A percentile compares a stretch with the other conserved stretches of the same genome.
Evolutionary conservation across 2,329 filamentous ascomycete species (phyloP).

Genomic region (Magnaporthiopsis rhizophila): DNA sequence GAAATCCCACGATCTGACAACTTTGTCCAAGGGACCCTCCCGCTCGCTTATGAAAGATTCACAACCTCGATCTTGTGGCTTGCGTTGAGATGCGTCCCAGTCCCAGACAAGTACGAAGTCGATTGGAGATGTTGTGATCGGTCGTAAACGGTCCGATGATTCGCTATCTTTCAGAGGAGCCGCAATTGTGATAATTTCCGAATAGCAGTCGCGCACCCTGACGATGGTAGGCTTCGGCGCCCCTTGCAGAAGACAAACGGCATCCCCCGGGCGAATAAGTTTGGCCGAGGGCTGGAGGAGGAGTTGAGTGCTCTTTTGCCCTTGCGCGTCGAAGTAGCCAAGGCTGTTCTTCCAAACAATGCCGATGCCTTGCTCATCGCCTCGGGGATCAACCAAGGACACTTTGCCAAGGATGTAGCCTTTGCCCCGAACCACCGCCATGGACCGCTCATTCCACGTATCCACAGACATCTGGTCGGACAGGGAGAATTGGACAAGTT

Average conservation of each 20-base stretch:
- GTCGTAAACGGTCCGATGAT: background rate
- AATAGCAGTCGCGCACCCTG: background rate
- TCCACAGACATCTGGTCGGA: background rate
- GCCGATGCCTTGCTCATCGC: background rate
- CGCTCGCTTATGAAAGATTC: background rate
- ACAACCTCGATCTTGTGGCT: background rate
- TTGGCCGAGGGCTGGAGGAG: background rate
- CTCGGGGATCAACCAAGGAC: background rate
- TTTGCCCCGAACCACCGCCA: background rate
- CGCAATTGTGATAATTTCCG: background rate
- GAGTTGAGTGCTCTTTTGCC: background rate
- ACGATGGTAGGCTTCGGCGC: background rate
- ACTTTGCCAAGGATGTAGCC: background rate
- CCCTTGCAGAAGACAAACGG: background rate
- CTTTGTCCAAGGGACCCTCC: background rate
- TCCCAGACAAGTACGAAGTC: background rate
- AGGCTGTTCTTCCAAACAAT: background rate
- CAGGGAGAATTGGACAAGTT: background rate
- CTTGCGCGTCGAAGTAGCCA: background rate
- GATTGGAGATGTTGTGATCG: background rate
- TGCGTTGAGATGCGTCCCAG: background rate
- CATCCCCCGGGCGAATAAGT: background rate
- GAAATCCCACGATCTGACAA: background rate
- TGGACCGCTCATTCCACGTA: background rate
- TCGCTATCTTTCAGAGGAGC: background rate